A percentile compares a stretch with the other conserved stretches of the same genome.
These are phyloP conservation scores for Crucihimalaya himalaica DNA, from an alignment of 345 rosid genomes.

Conservation along the genomic window DNA sequence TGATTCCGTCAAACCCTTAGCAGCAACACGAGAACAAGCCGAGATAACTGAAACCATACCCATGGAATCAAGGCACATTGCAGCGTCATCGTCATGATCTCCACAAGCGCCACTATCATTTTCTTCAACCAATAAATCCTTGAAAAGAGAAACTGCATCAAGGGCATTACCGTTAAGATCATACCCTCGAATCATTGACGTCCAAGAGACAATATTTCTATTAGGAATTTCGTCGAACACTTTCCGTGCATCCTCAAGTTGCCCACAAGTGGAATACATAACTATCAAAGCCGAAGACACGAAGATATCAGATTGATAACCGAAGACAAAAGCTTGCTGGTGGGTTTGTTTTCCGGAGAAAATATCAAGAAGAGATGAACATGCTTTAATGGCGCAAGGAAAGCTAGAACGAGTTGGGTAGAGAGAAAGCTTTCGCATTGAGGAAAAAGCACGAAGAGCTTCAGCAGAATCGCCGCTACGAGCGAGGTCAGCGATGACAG, in stretches of 20 bases:
- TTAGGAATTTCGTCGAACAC: constrained; percentile 81
- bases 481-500: constrained; percentile 78
- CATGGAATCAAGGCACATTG: constrained; percentile 53
- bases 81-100: constrained; percentile 18
- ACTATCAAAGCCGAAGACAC: constrained; percentile 78
- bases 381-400: constrained; percentile 87
- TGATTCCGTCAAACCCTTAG: constrained; percentile 55
- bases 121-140: constrained; percentile 60
- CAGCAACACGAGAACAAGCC: constrained; percentile 66
- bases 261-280: constrained; percentile 73
- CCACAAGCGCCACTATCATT: constrained; percentile 20
- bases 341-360: constrained; percentile 75
- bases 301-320: constrained; percentile 64
- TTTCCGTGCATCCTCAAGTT: constrained; percentile 55
- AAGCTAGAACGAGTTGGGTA: constrained; percentile 70
- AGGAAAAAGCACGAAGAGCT: constrained; percentile 77
- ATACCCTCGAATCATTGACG: constrained; percentile 80
- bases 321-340: constrained; percentile 77
- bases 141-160: constrained; percentile 66
- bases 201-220: constrained; percentile 77
- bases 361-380: constrained; percentile 75
- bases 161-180: constrained; percentile 56
- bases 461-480: constrained; percentile 73
- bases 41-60: constrained; percentile 72
- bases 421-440: constrained; percentile 75